A percentile compares a stretch with the other conserved stretches of the same genome.
These are phyloP conservation scores for Hypomontagnella submonticulosa DNA, from an alignment of 495 filamentous ascomycete genomes.

Conservation along the genomic window DNA sequence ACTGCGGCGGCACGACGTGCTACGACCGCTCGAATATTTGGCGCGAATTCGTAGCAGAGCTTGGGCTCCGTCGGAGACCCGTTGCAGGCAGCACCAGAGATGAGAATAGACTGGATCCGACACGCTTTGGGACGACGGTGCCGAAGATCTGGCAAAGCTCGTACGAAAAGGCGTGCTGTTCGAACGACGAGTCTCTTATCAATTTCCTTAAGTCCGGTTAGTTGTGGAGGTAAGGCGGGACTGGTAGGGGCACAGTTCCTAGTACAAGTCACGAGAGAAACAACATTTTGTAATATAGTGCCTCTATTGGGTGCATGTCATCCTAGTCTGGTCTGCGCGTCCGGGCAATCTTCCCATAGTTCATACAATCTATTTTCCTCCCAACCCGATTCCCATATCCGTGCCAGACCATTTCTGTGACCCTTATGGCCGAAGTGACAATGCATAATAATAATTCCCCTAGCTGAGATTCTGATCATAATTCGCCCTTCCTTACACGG, in stretches of 20 bases:
- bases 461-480: too few species aligned
- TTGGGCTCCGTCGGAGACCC: background rate
- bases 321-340: too few species aligned
- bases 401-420: too few species aligned
- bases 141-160: conserved; percentile 11
- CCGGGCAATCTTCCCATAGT: background rate
- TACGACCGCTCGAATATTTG: conserved; percentile 1
- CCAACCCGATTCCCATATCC: background rate
- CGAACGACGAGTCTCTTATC: background rate
- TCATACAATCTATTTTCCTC: background rate
- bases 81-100: conserved; percentile 13
- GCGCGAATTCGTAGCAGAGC: background rate
- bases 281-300: too few species aligned
- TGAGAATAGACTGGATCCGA: conserved; percentile 4
- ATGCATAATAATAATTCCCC: too few species aligned
- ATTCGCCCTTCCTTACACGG: too few species aligned
- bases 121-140: background rate
- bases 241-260: background rate
- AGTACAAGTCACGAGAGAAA: too few species aligned
- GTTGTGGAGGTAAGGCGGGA: too few species aligned
- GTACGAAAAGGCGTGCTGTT: conserved; percentile 37
- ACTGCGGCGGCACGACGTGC: conserved; percentile 39
- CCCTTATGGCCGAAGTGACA: too few species aligned
- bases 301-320: too few species aligned
- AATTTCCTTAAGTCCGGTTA: conserved; percentile 11